Conservation (phyloP, 306 rosid species). For the Begonia peltatifolia region DNA sequence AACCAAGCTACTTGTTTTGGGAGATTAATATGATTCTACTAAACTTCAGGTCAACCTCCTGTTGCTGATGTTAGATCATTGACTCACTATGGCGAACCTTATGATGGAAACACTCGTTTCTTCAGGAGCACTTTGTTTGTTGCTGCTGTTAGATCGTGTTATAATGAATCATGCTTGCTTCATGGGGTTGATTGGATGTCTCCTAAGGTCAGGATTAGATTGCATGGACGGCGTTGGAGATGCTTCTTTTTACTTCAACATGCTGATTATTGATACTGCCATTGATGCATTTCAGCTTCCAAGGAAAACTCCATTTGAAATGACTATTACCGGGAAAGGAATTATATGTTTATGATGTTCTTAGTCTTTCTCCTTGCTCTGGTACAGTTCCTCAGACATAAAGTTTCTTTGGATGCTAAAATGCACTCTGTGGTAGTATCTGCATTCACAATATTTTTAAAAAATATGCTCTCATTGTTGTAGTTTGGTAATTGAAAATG, state of each 20-base stretch:
- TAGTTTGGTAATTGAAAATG: too few species aligned
- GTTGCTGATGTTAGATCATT: conserved; percentile 78
- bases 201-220: conserved; percentile 53
- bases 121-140: conserved; percentile 94
- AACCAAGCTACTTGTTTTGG: neutral
- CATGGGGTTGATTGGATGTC: conserved; percentile 97
- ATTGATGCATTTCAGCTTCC: conserved; percentile 5
- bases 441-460: neutral
- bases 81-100: conserved; percentile 94
- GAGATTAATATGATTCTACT: conserved; percentile 15
- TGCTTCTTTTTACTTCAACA: neutral
- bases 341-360: neutral
- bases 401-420: conserved; percentile 11
- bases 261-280: neutral
- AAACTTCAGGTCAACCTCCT: conserved; percentile 56
- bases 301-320: neutral
- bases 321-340: neutral
- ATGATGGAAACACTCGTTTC: conserved; percentile 91
- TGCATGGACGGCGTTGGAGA: neutral
- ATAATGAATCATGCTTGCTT: conserved; percentile 86
- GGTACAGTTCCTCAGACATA: conserved; percentile 1
- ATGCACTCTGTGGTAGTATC: conserved; percentile 4
- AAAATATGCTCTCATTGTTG: too few species aligned
- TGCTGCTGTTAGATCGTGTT: conserved; percentile 86
- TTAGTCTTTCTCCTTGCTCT: conserved; percentile 6